Evolutionary conservation across 139 green algal genomes (phyloP).

Genomic region (Chlamydomonas urium): DNA sequence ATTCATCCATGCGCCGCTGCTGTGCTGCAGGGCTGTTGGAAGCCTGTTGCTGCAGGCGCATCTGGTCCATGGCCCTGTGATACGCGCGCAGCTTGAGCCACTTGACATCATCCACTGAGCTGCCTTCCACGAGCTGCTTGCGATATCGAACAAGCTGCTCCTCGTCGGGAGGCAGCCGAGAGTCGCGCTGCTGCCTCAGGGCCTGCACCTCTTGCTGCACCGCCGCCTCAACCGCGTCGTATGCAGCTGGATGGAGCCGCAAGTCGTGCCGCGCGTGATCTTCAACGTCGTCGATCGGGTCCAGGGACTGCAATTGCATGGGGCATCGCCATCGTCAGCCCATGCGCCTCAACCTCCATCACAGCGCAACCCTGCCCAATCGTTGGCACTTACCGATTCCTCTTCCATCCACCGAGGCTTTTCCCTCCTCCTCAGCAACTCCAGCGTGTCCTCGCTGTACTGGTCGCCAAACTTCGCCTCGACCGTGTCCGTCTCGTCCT

Average conservation of each 20-base stretch:
- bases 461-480: constrained; percentile 18
- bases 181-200: neutral
- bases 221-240: neutral
- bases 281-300: constrained; percentile 9
- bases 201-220: neutral
- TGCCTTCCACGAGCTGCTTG: constrained; percentile 9
- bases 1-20: constrained; percentile 1
- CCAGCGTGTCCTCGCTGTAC: constrained; percentile 22
- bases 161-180: neutral
- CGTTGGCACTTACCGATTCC: constrained; percentile 8
- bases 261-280: constrained; percentile 8
- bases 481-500: neutral
- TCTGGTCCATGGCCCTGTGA: constrained; percentile 2
- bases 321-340: neutral
- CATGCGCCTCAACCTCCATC: too few relatives aligned
- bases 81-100: constrained; percentile 20
- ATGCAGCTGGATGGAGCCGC: neutral
- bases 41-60: neutral
- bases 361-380: too few relatives aligned
- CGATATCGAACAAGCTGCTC: constrained; percentile 5
- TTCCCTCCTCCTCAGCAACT: constrained; percentile 4
- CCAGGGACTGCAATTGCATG: constrained; percentile 16
- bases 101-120: constrained; percentile 12
- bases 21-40: neutral
- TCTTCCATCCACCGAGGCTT: constrained; percentile 15